Base-by-base conservation (phyloP, 768 basidiomycete species). In the Kwoniella pini region DNA sequence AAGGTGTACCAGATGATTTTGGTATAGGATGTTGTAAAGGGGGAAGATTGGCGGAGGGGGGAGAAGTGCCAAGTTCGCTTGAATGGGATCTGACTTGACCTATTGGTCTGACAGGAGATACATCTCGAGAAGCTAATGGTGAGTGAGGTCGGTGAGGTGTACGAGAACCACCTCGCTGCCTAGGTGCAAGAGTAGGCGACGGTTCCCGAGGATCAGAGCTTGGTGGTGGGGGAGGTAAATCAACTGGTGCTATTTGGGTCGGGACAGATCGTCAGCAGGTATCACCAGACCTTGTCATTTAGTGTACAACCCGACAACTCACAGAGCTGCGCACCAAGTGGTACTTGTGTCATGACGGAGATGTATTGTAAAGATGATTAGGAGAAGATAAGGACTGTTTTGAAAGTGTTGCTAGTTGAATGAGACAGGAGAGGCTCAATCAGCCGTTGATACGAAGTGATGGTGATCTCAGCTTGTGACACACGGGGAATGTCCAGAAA, bases 151-250 rank as follows among this genome's bases (percentile, higher is more conserved):
- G 28, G 21, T 64, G 58, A 26, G 74, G 74, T 10, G 74, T 75
- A 5, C 62, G 54, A 4, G 58, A 43, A 17, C 71, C 71, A 12
- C 62, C 44, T 7, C 33, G 33, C 19, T 67, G 60, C 11, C 55
- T 45, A 22, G 56, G 56, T 10, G 59, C 54, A 15, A 68, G 30
- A 3, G 67, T 44, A n/a, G 72, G 54, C 13, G 67, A 62, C 3
- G 75, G 75, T 54, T 77, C 75, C 22, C 75, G 65, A 40, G 75
- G 75, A 57, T 77, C 75, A 19, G 62, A 50, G 12, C 46, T 33
- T 1, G 75, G 75, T 44, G 71, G 65, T 21, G 72, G 72, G 6
- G 75, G 72, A 21, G 75, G 72, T 7, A 74, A 59, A 60, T 71
- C 69, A 17, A 64, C 62, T 1, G 70, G 64, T n/a, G 75, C 70